Conservation (phyloP, 2,329 filamentous ascomycete genomes). For the Cyphellophora europaea region DNA sequence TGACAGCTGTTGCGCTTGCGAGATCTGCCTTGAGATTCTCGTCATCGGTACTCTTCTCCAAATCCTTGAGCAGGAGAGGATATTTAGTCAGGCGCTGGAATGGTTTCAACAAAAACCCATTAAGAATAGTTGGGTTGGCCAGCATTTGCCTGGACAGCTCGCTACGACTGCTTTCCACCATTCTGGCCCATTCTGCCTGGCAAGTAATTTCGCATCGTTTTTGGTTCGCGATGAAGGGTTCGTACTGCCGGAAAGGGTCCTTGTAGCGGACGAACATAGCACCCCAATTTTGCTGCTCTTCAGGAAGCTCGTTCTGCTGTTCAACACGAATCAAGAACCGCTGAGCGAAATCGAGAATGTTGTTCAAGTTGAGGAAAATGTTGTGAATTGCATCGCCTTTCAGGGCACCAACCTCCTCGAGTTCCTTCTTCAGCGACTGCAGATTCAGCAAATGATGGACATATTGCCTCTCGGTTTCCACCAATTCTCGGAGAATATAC, state of each 20-base stretch:
- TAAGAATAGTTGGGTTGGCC: slow-evolving; percentile 75
- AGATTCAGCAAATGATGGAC: slow-evolving; percentile 94
- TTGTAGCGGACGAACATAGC: slow-evolving; percentile 77
- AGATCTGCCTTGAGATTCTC: slow-evolving; percentile 64
- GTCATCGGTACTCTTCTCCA: slow-evolving; percentile 74
- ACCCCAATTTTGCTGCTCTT: slow-evolving; percentile 82
- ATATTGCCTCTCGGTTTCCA: slow-evolving; percentile 94
- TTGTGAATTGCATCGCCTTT: slow-evolving; percentile 85
- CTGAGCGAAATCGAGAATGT: slow-evolving; percentile 88
- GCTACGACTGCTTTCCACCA: slow-evolving; percentile 59
- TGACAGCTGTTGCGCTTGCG: slow-evolving; percentile 65
- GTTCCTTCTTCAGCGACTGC: slow-evolving; percentile 79
- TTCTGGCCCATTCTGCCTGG: slow-evolving; percentile 77
- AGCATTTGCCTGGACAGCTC: slow-evolving; percentile 63
- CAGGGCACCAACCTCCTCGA: slow-evolving; percentile 80
- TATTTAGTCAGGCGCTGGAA: slow-evolving; percentile 96
- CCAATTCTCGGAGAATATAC: slow-evolving; percentile 82
- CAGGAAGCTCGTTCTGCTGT: slow-evolving; percentile 78
- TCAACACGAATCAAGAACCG: slow-evolving; percentile 92
- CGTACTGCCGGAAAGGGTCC: slow-evolving; percentile 83
- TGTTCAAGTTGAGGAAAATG: slow-evolving; percentile 94
- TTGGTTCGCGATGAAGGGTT: slow-evolving; percentile 96
- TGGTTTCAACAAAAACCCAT: slow-evolving; percentile 89
- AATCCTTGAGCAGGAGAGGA: slow-evolving; percentile 79
- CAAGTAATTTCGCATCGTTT: slow-evolving; percentile 81